phyloP scores from a whole-genome alignment of 768 basidiomycete genomes.

The Sporobolomyces phaffii region DNA sequence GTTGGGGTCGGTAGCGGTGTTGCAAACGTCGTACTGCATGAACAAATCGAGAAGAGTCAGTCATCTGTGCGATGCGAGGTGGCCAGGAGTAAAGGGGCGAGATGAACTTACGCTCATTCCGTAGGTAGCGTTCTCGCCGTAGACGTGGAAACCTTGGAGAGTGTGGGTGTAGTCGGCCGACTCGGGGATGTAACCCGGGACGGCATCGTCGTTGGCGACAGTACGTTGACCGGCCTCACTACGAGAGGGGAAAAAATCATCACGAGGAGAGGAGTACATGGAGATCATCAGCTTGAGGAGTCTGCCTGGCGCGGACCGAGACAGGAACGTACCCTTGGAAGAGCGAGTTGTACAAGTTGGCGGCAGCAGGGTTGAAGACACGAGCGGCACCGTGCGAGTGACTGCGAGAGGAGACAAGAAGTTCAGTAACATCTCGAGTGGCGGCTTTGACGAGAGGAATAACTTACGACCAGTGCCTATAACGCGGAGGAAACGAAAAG shows the following conservation, averaged over 20 bases:
- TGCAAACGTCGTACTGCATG: constrained; percentile 32
- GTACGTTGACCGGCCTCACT: constrained; percentile 39
- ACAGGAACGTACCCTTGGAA: constrained; percentile 32
- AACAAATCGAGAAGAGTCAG: neutral
- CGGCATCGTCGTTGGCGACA: constrained; percentile 40
- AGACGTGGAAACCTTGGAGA: constrained; percentile 41
- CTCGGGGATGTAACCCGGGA: constrained; percentile 38
- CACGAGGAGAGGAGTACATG: neutral
- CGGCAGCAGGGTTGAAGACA: constrained; percentile 39
- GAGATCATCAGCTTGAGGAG: neutral
- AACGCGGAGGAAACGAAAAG: no score
- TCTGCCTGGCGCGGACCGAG: neutral
- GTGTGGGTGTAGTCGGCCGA: constrained; percentile 36
- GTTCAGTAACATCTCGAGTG: no score
- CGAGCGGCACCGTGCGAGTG: constrained; percentile 36
- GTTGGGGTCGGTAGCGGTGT: constrained; percentile 18
- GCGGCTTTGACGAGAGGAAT: neutral
- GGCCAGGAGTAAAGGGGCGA: neutral
- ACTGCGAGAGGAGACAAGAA: neutral
- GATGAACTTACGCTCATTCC: constrained; percentile 34
- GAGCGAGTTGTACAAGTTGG: constrained; percentile 37
- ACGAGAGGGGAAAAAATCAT: neutral
- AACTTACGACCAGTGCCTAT: constrained; percentile 16
- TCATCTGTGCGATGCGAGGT: neutral
- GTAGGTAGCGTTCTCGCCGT: constrained; percentile 39